Evolutionary conservation across 768 basidiomycete species (phyloP).

Genomic region (Gloeostereum incarnatum): DNA sequence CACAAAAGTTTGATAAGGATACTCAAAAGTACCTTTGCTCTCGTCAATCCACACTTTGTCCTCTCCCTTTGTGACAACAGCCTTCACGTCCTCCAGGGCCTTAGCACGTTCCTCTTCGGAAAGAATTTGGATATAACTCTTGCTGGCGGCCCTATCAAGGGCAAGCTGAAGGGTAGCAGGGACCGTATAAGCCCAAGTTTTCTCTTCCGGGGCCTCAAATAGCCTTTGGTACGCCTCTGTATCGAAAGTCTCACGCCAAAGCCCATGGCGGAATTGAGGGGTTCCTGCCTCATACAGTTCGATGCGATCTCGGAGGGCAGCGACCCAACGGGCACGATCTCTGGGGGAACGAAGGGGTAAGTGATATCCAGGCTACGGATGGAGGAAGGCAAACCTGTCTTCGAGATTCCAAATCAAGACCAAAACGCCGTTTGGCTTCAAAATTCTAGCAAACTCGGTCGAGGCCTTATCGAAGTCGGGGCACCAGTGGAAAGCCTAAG

Average conservation of each 20-base stretch:
- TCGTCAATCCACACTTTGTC: slow-evolving; percentile 72
- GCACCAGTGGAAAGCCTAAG: slow-evolving; percentile 91
- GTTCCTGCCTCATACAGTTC: slow-evolving; percentile 63
- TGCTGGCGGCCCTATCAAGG: slow-evolving; percentile 64
- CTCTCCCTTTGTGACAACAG: slow-evolving; percentile 49
- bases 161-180: slow-evolving; percentile 44
- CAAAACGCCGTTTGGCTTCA: slow-evolving; percentile 66
- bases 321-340: slow-evolving; percentile 64
- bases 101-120: slow-evolving; percentile 45
- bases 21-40: slow-evolving; percentile 63
- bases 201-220: slow-evolving; percentile 55
- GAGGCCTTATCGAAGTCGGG: slow-evolving; percentile 67
- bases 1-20: slow-evolving; percentile 65
- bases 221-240: slow-evolving; percentile 45
- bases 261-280: slow-evolving; percentile 72
- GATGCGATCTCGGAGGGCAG: slow-evolving; percentile 56
- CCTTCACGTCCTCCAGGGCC: slow-evolving; percentile 40
- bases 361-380: not conserved
- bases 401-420: slow-evolving; percentile 90
- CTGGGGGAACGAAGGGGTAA: slow-evolving; percentile 19
- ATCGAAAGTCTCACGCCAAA: slow-evolving; percentile 68
- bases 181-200: slow-evolving; percentile 42
- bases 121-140: slow-evolving; percentile 75
- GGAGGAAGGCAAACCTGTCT: slow-evolving; percentile 40
- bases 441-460: slow-evolving; percentile 68